Evolutionary conservation across 1,139 yeast genomes (phyloP), one percentile per base, ranked within the genome.

Genomic region (Geotrichum reessii): DNA sequence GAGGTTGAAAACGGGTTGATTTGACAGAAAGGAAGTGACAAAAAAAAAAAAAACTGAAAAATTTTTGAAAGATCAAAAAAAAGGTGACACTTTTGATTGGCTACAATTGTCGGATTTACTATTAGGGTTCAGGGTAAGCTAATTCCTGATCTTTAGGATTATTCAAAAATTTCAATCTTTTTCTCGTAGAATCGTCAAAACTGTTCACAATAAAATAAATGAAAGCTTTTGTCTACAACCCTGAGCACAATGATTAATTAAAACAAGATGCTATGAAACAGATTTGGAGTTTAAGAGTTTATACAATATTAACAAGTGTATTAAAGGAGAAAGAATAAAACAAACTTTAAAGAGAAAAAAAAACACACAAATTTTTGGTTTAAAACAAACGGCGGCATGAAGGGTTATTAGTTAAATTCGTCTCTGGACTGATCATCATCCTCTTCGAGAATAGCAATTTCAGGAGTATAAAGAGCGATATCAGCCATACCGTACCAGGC

Each of bases 401-500:
- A 37, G 9, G 17, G 17, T n/a, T n/a, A n/a, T 37, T n/a, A 7
- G 2, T n/a, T 17, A 17, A n/a, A n/a, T 8, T 37, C 44, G 19
- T 37, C 19, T n/a, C 44, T 37, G 44, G n/a, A 14, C 44, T n/a
- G n/a, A n/a, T 37, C 50, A 19, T 52, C 50, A 17, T 44, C 50
- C 25, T 53, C 52, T 17, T 53, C 52, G 17, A 53, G 37, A 25
- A 47, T 24, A 14, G 47, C 52, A 22, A 53, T 7, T 11, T 53
- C 56, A 9, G 24, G 17, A 28, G 40, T 31, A 8, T 44, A 17
- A 17, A 53, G 25, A 19, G 56, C n/a, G 7, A 53, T 31, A 25
- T 89, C 97, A 66, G 85, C 81, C 77, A 88, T 77, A 69, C 98
- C 98, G 73, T 91, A 93, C 73, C 85, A 74, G 62, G 86, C 81